Evolutionary conservation across 192 early-diverging fungal genomes (phyloP).

Genomic region (Backusella psychrophila): DNA sequence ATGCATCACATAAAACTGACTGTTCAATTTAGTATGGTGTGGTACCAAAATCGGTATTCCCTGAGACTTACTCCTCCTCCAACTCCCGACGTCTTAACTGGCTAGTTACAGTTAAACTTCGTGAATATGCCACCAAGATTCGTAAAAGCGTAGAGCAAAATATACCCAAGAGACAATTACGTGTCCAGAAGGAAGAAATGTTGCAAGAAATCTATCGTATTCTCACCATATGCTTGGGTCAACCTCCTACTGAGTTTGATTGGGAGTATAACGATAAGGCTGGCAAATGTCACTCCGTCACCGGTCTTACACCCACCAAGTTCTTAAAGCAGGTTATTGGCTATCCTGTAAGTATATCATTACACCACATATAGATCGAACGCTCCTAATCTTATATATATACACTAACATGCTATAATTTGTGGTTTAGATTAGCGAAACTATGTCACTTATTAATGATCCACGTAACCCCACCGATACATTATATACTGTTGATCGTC

Average conservation of each 20-base stretch:
- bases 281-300: slow-evolving; percentile 57
- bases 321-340: slow-evolving; percentile 64
- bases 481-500: slow-evolving; percentile 70
- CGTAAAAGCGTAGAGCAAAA: slow-evolving; percentile 44
- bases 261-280: slow-evolving; percentile 73
- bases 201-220: slow-evolving; percentile 70
- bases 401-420: background rate
- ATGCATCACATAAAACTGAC: background rate
- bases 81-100: slow-evolving; percentile 57
- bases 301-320: slow-evolving; percentile 55
- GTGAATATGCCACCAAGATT: slow-evolving; percentile 64
- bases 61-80: slow-evolving; percentile 69
- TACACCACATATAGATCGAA: background rate
- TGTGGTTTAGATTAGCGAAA: slow-evolving; percentile 47
- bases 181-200: slow-evolving; percentile 54
- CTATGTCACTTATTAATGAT: slow-evolving; percentile 72
- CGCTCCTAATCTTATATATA: background rate
- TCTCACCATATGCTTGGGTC: slow-evolving; percentile 66
- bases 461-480: slow-evolving; percentile 62
- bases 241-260: slow-evolving; percentile 67
- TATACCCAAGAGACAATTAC: slow-evolving; percentile 34
- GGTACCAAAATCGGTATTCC: slow-evolving; percentile 64
- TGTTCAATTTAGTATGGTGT: slow-evolving; percentile 55
- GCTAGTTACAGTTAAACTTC: slow-evolving; percentile 65
- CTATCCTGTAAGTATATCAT: slow-evolving; percentile 40